Evolutionary conservation across 345 rosid genomes (phyloP).

Genomic region (Cardamine occulta): DNA sequence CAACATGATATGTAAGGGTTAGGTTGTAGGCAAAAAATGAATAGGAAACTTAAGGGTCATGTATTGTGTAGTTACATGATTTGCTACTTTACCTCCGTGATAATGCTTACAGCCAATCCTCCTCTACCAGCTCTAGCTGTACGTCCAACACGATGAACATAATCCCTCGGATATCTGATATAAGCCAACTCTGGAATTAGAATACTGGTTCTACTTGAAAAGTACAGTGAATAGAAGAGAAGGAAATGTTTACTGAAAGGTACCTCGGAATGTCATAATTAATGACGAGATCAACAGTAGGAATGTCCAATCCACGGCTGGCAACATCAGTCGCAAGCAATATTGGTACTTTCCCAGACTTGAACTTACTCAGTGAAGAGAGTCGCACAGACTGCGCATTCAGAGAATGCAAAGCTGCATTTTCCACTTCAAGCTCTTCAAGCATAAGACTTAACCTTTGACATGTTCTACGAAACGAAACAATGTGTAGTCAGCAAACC

Average conservation of each 20-base stretch:
- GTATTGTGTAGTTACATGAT: not conserved
- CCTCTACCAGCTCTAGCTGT: slow-evolving; percentile 99
- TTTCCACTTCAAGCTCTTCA: slow-evolving; percentile 82
- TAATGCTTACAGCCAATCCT: slow-evolving; percentile 83
- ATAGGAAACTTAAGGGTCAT: slow-evolving; percentile 7
- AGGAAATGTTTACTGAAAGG: not conserved
- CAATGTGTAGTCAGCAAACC: slow-evolving; percentile 29
- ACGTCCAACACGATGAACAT: slow-evolving; percentile 97
- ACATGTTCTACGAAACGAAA: slow-evolving; percentile 57
- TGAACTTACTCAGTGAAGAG: slow-evolving; percentile 77
- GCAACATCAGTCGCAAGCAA: slow-evolving; percentile 95
- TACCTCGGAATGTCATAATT: slow-evolving; percentile 96
- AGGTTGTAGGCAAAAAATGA: slow-evolving; percentile 25
- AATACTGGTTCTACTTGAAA: not conserved
- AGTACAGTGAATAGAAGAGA: not conserved
- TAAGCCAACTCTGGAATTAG: slow-evolving; percentile 4
- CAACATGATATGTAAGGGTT: slow-evolving; percentile 31
- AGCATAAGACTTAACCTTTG: slow-evolving; percentile 75
- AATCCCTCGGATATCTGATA: slow-evolving; percentile 83
- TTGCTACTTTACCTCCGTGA: slow-evolving; percentile 63
- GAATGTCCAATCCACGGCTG: slow-evolving; percentile 96
- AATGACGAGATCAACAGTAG: slow-evolving; percentile 91
- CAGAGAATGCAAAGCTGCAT: slow-evolving; percentile 76
- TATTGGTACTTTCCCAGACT: slow-evolving; percentile 79
- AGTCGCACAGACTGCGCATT: slow-evolving; percentile 82